phyloP scores from a whole-genome alignment of 106 monocot genomes.

The Iris macrosiphon region DNA sequence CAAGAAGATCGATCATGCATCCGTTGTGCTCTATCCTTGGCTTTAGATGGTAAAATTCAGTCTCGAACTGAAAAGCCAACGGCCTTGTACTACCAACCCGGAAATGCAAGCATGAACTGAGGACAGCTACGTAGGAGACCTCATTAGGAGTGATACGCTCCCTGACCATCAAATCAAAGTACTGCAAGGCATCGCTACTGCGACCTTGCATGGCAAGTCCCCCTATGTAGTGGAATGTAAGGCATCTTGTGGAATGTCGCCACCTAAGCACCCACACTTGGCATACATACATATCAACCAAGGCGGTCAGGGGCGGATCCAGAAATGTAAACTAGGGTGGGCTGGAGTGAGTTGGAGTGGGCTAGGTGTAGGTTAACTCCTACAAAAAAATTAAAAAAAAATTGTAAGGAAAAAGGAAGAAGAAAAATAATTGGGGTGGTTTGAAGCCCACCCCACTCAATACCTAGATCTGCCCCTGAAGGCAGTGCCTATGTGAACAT shows the following conservation, averaged over 20 bases:
- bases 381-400: too few species aligned
- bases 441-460: too few species aligned
- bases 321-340: too few species aligned
- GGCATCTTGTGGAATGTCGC: constrained; percentile 36
- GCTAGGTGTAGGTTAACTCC: too few species aligned
- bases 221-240: constrained; percentile 44
- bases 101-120: constrained; percentile 49
- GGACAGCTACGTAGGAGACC: constrained; percentile 46
- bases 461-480: too few species aligned
- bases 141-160: constrained; percentile 41
- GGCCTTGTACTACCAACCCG: constrained; percentile 50
- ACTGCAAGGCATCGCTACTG: constrained; percentile 32
- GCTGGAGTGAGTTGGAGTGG: too few species aligned
- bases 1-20: constrained; percentile 65
- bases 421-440: too few species aligned
- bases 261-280: constrained; percentile 47
- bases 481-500: constrained; percentile 52
- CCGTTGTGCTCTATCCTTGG: constrained; percentile 61
- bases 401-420: too few species aligned
- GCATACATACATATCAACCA: constrained; percentile 82
- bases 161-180: constrained; percentile 31
- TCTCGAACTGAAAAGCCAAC: constrained; percentile 29
- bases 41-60: constrained; percentile 25
- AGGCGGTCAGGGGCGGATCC: too few species aligned
- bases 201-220: constrained; percentile 46